A percentile compares a stretch with the other conserved stretches of the same genome.
Conservation (phyloP, 1,284 basidiomycete species). For the Bothia castanella region DNA sequence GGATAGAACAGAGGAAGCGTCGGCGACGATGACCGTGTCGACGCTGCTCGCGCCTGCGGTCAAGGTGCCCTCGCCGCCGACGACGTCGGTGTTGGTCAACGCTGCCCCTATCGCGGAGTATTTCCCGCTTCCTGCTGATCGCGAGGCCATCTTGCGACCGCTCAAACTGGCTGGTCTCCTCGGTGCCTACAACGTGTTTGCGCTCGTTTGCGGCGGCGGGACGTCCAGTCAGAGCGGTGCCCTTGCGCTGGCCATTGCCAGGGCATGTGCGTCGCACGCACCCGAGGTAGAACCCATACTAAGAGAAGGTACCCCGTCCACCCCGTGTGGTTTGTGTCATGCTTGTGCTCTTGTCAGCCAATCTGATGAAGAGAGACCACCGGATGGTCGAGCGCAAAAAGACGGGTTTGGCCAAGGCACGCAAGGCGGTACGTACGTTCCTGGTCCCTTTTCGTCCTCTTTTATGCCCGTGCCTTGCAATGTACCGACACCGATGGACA, state of each 20-base stretch:
- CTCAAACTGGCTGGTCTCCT: constrained; percentile 82
- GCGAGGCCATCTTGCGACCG: constrained; percentile 80
- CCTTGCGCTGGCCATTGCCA: constrained; percentile 78
- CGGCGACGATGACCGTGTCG: constrained; percentile 13
- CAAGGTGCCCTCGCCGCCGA: constrained; percentile 34
- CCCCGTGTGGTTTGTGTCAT: not conserved
- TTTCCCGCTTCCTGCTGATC: constrained; percentile 74
- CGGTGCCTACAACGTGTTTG: constrained; percentile 91
- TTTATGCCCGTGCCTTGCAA: not conserved
- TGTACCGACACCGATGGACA: constrained; percentile 30
- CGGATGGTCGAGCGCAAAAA: constrained; percentile 99
- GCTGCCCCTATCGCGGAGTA: constrained; percentile 74
- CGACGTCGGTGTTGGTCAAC: constrained; percentile 76
- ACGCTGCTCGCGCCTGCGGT: constrained; percentile 19
- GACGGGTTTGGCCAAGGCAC: constrained; percentile 86
- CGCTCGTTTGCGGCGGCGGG: constrained; percentile 85
- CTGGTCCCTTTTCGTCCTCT: not conserved
- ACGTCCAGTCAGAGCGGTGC: constrained; percentile 91
- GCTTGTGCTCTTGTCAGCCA: constrained; percentile 50
- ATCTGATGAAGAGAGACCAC: constrained; percentile 86
- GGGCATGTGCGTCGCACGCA: constrained; percentile 72
- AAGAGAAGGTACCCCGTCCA: constrained; percentile 56
- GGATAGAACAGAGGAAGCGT: constrained; percentile 11
- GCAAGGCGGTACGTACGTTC: constrained; percentile 80
- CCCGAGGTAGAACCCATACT: constrained; percentile 65